phyloP scores from a whole-genome alignment of 2,329 filamentous ascomycete species.

The Aspergillus alliaceus region DNA sequence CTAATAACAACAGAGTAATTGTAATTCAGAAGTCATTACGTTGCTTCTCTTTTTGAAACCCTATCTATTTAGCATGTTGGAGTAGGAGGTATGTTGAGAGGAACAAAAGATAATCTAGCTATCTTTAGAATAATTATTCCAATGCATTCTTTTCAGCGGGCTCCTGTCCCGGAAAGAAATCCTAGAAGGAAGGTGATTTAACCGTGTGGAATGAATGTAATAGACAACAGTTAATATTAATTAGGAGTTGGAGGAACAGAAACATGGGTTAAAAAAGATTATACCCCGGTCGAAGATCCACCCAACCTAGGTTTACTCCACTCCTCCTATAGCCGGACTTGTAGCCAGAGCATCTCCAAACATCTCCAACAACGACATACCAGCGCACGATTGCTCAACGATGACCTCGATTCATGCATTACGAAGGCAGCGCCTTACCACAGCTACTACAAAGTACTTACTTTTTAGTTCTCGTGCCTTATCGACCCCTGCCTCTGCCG shows the following conservation, averaged over 20 bases:
- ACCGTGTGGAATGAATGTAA: neutral
- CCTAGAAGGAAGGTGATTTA: neutral
- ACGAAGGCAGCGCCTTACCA: conserved; percentile 19
- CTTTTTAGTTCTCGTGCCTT: conserved; percentile 15
- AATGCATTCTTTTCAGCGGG: neutral
- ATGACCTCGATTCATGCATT: conserved; percentile 26
- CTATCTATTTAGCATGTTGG: no score
- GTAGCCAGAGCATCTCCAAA: neutral
- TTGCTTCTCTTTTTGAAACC: no score
- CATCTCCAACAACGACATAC: conserved; percentile 3
- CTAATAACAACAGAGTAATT: neutral
- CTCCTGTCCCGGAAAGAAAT: neutral
- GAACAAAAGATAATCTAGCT: no score
- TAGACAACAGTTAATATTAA: neutral
- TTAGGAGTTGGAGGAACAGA: neutral
- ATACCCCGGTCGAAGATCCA: neutral
- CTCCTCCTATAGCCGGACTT: neutral
- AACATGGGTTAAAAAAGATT: neutral
- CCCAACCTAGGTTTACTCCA: neutral
- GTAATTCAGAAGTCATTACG: neutral
- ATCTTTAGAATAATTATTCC: neutral
- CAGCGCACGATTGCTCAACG: neutral
- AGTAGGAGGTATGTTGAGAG: no score
- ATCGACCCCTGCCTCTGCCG: conserved; percentile 19
- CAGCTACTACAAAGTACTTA: conserved; percentile 8